Evolutionary conservation across 2,329 filamentous ascomycete species (phyloP).

Genomic region (Rasamsonia emersonii): DNA sequence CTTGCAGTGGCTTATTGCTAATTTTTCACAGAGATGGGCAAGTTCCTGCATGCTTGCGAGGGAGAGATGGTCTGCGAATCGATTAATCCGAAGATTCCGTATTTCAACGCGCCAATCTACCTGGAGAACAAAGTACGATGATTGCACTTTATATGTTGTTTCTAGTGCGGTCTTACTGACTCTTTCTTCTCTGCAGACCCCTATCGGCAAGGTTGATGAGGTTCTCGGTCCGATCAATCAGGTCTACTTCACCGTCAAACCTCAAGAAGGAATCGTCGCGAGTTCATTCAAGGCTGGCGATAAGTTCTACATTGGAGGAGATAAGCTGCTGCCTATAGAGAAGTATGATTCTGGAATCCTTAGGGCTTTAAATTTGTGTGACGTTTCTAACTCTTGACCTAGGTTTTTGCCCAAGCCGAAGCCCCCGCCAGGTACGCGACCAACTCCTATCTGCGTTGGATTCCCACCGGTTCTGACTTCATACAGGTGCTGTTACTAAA

Average conservation of each 20-base stretch:
- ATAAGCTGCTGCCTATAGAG: conserved; percentile 91
- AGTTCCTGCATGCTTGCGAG: conserved; percentile 88
- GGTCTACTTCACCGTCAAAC: conserved; percentile 97
- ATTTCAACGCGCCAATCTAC: conserved; percentile 98
- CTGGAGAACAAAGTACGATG: conserved; percentile 83
- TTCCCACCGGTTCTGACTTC: conserved; percentile 12
- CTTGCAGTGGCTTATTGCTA: conserved; percentile 15
- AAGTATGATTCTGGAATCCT: conserved; percentile 42
- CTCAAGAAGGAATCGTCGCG: conserved; percentile 90
- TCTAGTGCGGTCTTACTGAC: conserved; percentile 1
- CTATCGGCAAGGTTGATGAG: conserved; percentile 95
- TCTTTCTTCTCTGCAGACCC: conserved; percentile 47
- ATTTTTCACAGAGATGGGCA: conserved; percentile 67
- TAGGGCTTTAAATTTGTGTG: background rate
- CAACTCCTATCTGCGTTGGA: conserved; percentile 2
- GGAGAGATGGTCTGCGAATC: conserved; percentile 97
- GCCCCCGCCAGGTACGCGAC: conserved; percentile 44
- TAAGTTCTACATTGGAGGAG: conserved; percentile 91
- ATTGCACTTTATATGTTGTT: background rate
- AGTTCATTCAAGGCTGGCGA: conserved; percentile 91
- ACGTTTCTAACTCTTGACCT: conserved; percentile 5
- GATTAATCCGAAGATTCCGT: conserved; percentile 89
- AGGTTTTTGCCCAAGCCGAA: conserved; percentile 93
- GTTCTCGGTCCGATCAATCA: conserved; percentile 96
- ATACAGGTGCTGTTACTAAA: conserved; percentile 57